Base-by-base conservation (phyloP, 169 alveolate species). In the Cryptosporidium andersoni region DNA sequence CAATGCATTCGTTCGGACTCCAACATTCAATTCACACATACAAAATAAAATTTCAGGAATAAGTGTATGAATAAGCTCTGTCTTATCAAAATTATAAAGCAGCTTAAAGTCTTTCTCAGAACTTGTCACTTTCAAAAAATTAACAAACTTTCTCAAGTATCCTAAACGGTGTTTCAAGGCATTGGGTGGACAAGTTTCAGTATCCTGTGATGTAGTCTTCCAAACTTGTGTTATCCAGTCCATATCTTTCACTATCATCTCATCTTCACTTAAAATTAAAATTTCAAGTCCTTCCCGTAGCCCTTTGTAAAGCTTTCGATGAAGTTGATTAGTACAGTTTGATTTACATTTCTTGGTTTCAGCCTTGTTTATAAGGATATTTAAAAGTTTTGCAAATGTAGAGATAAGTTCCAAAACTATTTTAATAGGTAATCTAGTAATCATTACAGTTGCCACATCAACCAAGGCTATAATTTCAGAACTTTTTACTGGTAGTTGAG, bases 371-470 rank as follows among this genome's bases (percentile, higher is more conserved):
- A 25, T 25, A 25, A 25, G 25, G 25, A 25, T 25, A 25, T 25
- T 25, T 25, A 25, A 25, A 25, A 25, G 25, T 25, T 0, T 25
- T 25, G 25, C 25, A 25, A 16, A 74, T n/a, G 4, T 60, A 16
- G n/a, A 34, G 12, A 48, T 58, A 74, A 43, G 56, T 58, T 43
- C 39, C 11, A 39, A 74, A 6, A 7, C 45, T 74, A 14, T 64
- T 42, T 74, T 63, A 4, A 74, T 37, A 14, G 56, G 34, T n/a
- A 74, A 47, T 6, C 68, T 51, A 58, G 43, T 74, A 0, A 55
- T 36, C 85, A 74, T 74, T 42, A 43, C 66, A 25, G 60, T 74
- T 42, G 85, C 68, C 3, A 74, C 85, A 58, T 74, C 85, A n/a
- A 74, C 42, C 5, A 74, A 25, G 8, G 85, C 85, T 43, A 74